Base-by-base conservation (phyloP, 139 green algal genomes). In the Chlamydomonas applanata region DNA sequence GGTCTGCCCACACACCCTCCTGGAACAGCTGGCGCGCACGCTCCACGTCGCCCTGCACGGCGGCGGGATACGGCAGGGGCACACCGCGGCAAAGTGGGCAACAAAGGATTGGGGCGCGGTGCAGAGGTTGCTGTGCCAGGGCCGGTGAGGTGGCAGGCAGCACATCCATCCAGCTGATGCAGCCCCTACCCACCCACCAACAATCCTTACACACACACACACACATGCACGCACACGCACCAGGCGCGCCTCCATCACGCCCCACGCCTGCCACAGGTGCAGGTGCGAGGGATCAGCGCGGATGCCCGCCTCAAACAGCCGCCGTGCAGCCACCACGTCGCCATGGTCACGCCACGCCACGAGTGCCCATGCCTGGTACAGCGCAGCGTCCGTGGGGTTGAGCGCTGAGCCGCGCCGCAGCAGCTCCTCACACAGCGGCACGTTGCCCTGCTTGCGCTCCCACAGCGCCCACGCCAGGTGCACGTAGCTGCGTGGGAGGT, bases 1-100 rank as follows among this genome's bases (percentile, higher is more conserved):
- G 91, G 57, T 91, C 84, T 0, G 91, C 89, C 92, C 93, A 97
- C 25, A 98, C 86, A 27, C 93, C 96, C 80, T 93, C 78, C 85
- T 98, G 94, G 82, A 98, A 98, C 61, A 99, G 89, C 59, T 93
- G 69, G 4, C 95, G 83, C 3, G 95, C 94, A n/a, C 70, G 67
- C 27, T 91, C 86, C 27, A 89, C 22, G 40, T 95, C 82, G 9
- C 89, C 89, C 75, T 77, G 73, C 27, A 79, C 17, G 25, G 29
- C 2, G 25, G 27, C 20, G 54, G 27, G 25, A n/a, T n/a, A n/a
- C n/a, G n/a, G n/a, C n/a, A n/a, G n/a, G n/a, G n/a, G n/a, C n/a
- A n/a, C n/a, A n/a, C n/a, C n/a, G n/a, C n/a, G n/a, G n/a, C n/a
- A n/a, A n/a, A n/a, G n/a, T n/a, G n/a, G n/a, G n/a, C n/a, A n/a